These are phyloP conservation scores for Cystobasidium pallidum DNA, from an alignment of 1,284 basidiomycete genomes.

Conservation along the genomic window DNA sequence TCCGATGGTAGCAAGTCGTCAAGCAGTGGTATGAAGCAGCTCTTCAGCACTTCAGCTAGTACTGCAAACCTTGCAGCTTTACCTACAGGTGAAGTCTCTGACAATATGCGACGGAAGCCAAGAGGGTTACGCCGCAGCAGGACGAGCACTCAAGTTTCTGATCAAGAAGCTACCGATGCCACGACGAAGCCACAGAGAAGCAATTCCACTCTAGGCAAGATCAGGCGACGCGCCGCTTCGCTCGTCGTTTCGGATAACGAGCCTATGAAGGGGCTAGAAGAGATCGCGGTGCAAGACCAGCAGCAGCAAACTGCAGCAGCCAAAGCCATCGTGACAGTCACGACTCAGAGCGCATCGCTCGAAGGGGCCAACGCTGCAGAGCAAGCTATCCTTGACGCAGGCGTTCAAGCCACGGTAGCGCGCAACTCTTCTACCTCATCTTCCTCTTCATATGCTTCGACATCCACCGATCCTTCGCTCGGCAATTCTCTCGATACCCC, in stretches of 20 bases:
- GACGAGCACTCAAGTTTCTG: constrained; percentile 23
- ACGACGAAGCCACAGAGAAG: constrained; percentile 16
- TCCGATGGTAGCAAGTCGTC: constrained; percentile 20
- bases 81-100: background rate
- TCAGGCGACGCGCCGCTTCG: constrained; percentile 31
- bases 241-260: constrained; percentile 19
- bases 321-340: background rate
- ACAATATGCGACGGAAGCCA: constrained; percentile 9
- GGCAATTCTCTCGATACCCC: constrained; percentile 36
- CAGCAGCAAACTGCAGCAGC: background rate
- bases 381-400: background rate
- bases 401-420: constrained; percentile 25
- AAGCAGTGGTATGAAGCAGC: constrained; percentile 11
- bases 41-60: constrained; percentile 11
- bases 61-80: constrained; percentile 6
- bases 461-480: constrained; percentile 21
- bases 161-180: constrained; percentile 11
- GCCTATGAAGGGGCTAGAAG: constrained; percentile 23
- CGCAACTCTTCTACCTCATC: constrained; percentile 42
- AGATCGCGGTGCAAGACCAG: constrained; percentile 5
- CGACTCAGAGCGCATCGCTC: background rate
- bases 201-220: constrained; percentile 18
- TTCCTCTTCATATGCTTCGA: constrained; percentile 35
- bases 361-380: constrained; percentile 1
- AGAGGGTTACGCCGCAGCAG: constrained; percentile 30